phyloP scores from a whole-genome alignment of 371 early-diverging fungal species.

The Rhizomucor miehei region DNA sequence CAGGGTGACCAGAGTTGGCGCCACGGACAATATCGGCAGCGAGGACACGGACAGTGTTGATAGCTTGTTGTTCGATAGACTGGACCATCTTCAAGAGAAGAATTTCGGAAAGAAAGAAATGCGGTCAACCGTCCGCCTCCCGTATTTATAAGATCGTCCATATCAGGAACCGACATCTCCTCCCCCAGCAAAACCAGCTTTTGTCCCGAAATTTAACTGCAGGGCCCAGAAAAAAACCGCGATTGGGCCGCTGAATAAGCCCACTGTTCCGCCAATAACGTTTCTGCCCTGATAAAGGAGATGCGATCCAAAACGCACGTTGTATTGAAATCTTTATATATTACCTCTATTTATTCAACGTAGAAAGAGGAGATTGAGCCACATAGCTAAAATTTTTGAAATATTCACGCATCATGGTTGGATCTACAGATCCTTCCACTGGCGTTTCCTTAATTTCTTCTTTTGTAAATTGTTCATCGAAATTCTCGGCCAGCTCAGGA shows the following conservation, averaged over 20 bases:
- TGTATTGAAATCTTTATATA: too few relatives aligned
- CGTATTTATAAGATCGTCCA: not conserved
- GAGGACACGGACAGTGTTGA: conserved; percentile 94
- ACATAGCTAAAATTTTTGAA: conserved; percentile 48
- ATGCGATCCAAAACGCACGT: too few relatives aligned
- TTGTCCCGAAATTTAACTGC: too few relatives aligned
- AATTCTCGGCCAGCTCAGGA: conserved; percentile 46
- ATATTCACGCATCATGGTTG: conserved; percentile 30
- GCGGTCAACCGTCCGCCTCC: not conserved
- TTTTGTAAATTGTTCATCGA: conserved; percentile 43
- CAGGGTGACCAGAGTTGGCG: conserved; percentile 98
- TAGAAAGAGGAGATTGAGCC: conserved; percentile 21
- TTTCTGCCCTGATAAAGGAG: too few relatives aligned
- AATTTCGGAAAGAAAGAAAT: conserved; percentile 6
- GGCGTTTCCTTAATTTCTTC: conserved; percentile 43
- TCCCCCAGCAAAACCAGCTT: too few relatives aligned
- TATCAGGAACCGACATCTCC: too few relatives aligned
- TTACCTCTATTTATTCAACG: conserved; percentile 1
- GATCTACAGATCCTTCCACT: conserved; percentile 25
- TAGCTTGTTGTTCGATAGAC: conserved; percentile 61
- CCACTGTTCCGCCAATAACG: too few relatives aligned
- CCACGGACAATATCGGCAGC: conserved; percentile 95
- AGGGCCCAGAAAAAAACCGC: too few relatives aligned
- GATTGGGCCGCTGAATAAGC: too few relatives aligned
- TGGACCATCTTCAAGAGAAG: conserved; percentile 32